Base-by-base conservation (phyloP, 805 yeast species). In the Candida glaebosa region DNA sequence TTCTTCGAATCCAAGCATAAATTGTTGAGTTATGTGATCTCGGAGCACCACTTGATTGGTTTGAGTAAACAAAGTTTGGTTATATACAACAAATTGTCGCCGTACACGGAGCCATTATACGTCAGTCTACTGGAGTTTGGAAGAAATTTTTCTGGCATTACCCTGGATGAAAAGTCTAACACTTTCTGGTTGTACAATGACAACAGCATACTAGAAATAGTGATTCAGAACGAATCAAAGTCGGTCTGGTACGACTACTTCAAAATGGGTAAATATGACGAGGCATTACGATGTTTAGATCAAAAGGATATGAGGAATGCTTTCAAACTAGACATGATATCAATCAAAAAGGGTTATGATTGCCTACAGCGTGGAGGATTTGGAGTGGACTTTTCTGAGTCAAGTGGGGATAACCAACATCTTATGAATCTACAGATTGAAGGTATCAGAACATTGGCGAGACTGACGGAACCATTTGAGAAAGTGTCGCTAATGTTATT, bases 171-270 rank as follows among this genome's bases (percentile, higher is more conserved):
- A 25, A 34, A 34, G 2, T 46, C 53, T 2, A 55, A 69, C 1
- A 86, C 98, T 0, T 85, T 69, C 51, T 93, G 99, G 99, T 60
- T 85, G 3, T 87, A 69, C 51, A 78, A 93, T 0, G 60, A 65
- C 9, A 54, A 63, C 4, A 71, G 70, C 37, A 78, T 93, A 7
- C 85, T 75, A 55, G 99, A 93, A 57, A 61, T 93, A 5, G 71
- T 83, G 7, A 67, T 87, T 9, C 73, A 73, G 26, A 75, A 84
- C 53, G 97, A 91, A 58, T 69, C 81, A 3, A 66, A 74, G 3
- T 84, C 84, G 18, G 81, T 90, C 2, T 87, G 97, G 96, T 76
- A 75, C 41, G 53, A 64, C 31, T 65, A 59, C 47, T 65, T 53
- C 42, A 58, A 56, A 41, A 48, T 65, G 56, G 69, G 69, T 2